These are phyloP conservation scores for Lolium multiflorum DNA, from an alignment of 176 grass and related monocot genomes.

Conservation along the genomic window DNA sequence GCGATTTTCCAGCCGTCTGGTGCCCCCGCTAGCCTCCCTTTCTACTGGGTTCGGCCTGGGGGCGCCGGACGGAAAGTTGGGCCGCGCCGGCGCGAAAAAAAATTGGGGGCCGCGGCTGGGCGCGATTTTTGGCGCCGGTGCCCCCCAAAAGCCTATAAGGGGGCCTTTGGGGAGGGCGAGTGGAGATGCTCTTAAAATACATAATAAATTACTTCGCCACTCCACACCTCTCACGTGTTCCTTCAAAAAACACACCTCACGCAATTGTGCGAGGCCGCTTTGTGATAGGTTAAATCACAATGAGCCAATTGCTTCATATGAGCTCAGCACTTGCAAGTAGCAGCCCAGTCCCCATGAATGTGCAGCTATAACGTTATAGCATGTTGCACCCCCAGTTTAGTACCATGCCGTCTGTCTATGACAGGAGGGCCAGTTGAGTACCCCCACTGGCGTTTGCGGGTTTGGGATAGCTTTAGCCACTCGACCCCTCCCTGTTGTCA, in stretches of 20 bases:
- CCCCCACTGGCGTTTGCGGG: not conserved
- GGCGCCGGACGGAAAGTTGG: no score
- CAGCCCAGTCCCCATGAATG: not conserved
- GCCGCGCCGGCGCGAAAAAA: no score
- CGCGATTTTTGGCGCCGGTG: no score
- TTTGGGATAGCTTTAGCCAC: not conserved
- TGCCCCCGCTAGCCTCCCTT: no score
- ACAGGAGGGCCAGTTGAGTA: not conserved
- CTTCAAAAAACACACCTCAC: not conserved
- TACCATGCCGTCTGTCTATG: not conserved
- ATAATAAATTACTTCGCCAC: conserved; percentile 1
- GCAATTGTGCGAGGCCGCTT: not conserved
- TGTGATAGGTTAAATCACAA: conserved; percentile 18
- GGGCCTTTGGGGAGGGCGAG: no score
- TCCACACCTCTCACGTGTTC: not conserved
- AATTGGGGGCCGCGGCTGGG: no score
- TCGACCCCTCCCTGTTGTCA: not conserved
- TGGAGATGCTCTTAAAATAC: not conserved
- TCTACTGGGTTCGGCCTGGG: no score
- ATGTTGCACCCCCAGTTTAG: not conserved
- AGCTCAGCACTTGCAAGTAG: conserved; percentile 9
- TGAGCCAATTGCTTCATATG: not conserved
- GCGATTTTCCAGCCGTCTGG: no score
- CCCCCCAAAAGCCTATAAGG: no score
- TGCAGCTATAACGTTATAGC: not conserved